Evolutionary conservation across 2,329 filamentous ascomycete species (phyloP).

Genomic region (Graphilbum sp.): DNA sequence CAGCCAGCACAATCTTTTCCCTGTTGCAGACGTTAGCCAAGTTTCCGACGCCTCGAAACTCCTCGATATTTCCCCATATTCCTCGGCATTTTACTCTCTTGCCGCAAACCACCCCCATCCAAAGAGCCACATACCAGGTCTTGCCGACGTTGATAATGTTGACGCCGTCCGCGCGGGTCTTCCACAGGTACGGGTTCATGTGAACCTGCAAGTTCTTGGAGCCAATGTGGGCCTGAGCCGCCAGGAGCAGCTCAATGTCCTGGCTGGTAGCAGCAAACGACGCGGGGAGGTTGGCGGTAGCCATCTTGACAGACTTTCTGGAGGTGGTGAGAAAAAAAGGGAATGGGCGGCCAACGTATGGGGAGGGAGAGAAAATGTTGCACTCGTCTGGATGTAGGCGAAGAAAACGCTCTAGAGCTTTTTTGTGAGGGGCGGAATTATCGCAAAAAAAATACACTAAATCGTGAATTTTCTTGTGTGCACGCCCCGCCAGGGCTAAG

Average conservation of each 20-base stretch:
- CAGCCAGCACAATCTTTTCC: constrained; percentile 99
- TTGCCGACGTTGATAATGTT: constrained; percentile 99
- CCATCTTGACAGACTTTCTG: constrained; percentile 56
- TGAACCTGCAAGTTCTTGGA: constrained; percentile 99
- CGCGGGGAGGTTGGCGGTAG: constrained; percentile 82
- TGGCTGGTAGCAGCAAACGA: constrained; percentile 93
- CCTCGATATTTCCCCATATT: no score
- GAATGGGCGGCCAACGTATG: no score
- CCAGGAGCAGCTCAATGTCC: constrained; percentile 99
- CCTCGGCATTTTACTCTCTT: not conserved
- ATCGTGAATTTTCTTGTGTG: constrained; percentile 7
- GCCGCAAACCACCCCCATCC: not conserved
- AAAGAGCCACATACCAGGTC: constrained; percentile 62
- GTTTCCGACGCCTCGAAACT: no score
- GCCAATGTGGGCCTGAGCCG: constrained; percentile 90
- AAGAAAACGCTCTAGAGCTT: not conserved
- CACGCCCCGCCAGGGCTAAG: constrained; percentile 5
- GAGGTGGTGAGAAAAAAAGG: constrained; percentile 1
- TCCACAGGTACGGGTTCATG: constrained; percentile 90
- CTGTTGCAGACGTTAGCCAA: constrained; percentile 28
- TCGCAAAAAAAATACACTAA: constrained; percentile 6
- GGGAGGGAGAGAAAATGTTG: constrained; percentile 10
- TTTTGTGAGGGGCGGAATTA: constrained; percentile 8
- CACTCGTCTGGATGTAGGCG: not conserved
- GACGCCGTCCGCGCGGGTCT: constrained; percentile 95